Base-by-base conservation (phyloP, 225 moss, liverwort and hornwort species). In the Physcomitrium patens region DNA sequence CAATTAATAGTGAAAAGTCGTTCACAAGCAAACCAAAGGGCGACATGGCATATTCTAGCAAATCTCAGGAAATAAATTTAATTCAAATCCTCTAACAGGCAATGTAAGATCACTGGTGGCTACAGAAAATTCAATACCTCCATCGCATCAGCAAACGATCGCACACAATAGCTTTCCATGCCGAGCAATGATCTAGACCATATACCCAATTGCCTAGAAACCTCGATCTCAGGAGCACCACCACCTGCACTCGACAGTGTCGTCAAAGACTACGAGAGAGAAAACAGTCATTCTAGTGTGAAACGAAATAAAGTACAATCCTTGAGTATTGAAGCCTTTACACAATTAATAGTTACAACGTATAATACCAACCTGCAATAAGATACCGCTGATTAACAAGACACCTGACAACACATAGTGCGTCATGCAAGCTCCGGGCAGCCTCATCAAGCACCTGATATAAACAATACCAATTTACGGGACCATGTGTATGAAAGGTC, bases 341-440 rank as follows among this genome's bases (percentile, higher is more conserved):
- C 5, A 7, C 31, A 3, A 4, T 37, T 37, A 37, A 37, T 37
- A 37, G 31, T 37, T 37, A 37, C 31, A 37, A 7, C 31, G 31
- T 37, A 7, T 37, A 7, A 24, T 49, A 58, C 27, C 28, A 48
- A 92, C 93, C 93, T 84, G 89, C 92, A 82, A 95, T 92, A 18
- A 95, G 75, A 74, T 78, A 91, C n/a, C 92, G 84, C 68, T 90
- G 82, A 75, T 72, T 79, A 45, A 95, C 94, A 62, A 92, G 82
- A 88, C 94, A 95, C 71, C 94, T 87, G 31, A 95, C 88, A 28
- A 95, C 94, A 81, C 94, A 92, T 7, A 92, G 76, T 4, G 94
- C 94, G 83, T 95, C 94, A 56, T 95, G 94, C 83, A 95, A 70
- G 81, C 94, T 95, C 74, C 92, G 91, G 62, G 91, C 91, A 52